Evolutionary conservation across 306 rosid species (phyloP).

Genomic region (Begonia fuchsioides): DNA sequence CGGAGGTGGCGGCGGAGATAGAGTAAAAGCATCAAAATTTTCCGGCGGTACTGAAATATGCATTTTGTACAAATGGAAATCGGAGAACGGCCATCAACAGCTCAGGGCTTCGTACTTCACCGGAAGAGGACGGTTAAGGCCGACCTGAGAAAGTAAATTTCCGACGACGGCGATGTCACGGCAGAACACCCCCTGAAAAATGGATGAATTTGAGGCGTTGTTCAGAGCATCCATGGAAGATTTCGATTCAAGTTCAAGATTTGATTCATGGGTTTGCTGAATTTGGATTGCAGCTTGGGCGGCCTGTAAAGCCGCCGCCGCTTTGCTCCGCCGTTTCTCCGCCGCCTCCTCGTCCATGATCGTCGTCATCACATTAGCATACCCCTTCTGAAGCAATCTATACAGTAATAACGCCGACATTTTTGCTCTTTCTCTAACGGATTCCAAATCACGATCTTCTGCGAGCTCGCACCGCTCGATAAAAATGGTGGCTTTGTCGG

Average conservation of each 20-base stretch:
- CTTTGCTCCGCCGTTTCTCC: constrained; percentile 52
- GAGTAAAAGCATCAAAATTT: too few species aligned
- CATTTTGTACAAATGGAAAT: constrained; percentile 37
- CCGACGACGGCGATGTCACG: constrained; percentile 78
- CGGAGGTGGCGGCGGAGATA: too few species aligned
- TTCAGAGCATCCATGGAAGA: neutral
- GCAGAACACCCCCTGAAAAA: constrained; percentile 84
- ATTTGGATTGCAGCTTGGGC: constrained; percentile 26
- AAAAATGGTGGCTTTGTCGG: constrained; percentile 56
- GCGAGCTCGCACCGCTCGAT: constrained; percentile 72
- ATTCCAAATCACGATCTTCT: constrained; percentile 60
- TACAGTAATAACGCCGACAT: constrained; percentile 65
- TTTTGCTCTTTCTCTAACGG: constrained; percentile 58
- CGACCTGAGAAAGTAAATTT: constrained; percentile 57
- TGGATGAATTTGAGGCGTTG: constrained; percentile 1
- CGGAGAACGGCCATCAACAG: constrained; percentile 27
- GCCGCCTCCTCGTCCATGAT: constrained; percentile 65
- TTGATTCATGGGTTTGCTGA: constrained; percentile 23
- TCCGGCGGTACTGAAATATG: neutral
- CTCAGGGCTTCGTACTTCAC: constrained; percentile 84
- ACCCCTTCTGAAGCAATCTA: constrained; percentile 83
- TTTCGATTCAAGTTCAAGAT: constrained; percentile 16
- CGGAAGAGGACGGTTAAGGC: constrained; percentile 62
- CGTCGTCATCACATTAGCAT: constrained; percentile 40
- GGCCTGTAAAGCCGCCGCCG: constrained; percentile 35